Conservation (phyloP, 2,329 filamentous ascomycete species). For the Neobulgaria alba region DNA sequence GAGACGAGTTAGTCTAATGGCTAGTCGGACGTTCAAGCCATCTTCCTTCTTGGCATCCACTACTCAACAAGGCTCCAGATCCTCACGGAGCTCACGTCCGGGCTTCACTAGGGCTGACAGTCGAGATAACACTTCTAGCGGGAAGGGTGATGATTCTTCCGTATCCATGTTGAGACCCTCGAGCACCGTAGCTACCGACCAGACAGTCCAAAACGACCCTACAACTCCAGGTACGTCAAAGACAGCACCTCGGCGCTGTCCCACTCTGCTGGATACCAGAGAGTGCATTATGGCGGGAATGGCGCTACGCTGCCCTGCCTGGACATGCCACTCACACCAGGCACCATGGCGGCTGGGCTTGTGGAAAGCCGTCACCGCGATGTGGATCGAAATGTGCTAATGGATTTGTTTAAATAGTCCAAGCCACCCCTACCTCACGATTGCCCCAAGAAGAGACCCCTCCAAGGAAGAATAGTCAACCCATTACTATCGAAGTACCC, state of each 20-base stretch:
- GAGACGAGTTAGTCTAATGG: conserved; percentile 30
- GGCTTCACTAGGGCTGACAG: conserved; percentile 34
- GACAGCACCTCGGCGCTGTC: too few species aligned
- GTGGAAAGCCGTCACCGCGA: too few species aligned
- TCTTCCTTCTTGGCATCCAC: conserved; percentile 31
- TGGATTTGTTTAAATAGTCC: conserved; percentile 5
- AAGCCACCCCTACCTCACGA: neutral
- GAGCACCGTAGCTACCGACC: too few species aligned
- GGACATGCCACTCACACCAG: conserved; percentile 8
- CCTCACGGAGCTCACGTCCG: conserved; percentile 31
- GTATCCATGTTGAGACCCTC: conserved; percentile 12
- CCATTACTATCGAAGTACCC: conserved; percentile 42
- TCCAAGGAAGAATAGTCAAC: conserved; percentile 32
- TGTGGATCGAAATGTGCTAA: conserved; percentile 4
- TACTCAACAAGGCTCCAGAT: conserved; percentile 29
- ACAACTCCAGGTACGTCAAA: too few species aligned
- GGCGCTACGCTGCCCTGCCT: conserved; percentile 14
- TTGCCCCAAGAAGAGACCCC: conserved; percentile 12
- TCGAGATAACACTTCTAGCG: conserved; percentile 3
- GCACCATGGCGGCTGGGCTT: too few species aligned
- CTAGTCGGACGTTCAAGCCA: conserved; percentile 42
- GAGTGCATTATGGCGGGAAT: conserved; percentile 12
- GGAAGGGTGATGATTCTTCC: conserved; percentile 17
- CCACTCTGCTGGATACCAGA: too few species aligned
- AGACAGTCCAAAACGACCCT: neutral